Conservation (phyloP, 2,329 filamentous ascomycete genomes). For the Byssochlamys sp. region DNA sequence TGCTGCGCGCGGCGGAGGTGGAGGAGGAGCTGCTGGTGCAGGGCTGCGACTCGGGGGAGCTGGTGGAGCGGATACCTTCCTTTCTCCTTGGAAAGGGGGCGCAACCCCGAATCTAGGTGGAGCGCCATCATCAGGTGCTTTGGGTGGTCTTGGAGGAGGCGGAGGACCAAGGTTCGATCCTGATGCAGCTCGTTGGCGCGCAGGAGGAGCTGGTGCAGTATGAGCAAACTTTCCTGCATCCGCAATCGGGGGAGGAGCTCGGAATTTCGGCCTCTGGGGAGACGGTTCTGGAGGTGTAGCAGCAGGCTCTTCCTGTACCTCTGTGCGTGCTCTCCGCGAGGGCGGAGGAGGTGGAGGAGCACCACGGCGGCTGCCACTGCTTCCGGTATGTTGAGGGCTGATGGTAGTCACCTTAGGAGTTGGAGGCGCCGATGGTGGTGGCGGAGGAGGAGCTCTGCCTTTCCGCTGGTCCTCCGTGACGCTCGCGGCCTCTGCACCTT, state of each 20-base stretch:
- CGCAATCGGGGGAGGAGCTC: constrained; percentile 75
- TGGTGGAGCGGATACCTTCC: constrained; percentile 55
- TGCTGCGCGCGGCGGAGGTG: constrained; percentile 47
- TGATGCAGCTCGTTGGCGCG: constrained; percentile 42
- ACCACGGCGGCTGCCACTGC: constrained; percentile 43
- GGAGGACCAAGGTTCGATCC: constrained; percentile 50
- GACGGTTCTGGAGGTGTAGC: constrained; percentile 60
- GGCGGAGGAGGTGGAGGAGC: constrained; percentile 53
- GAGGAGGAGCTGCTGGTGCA: constrained; percentile 52
- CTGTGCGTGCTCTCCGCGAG: constrained; percentile 36
- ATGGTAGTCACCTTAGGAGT: constrained; percentile 36
- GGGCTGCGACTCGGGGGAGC: constrained; percentile 62
- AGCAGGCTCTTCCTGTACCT: constrained; percentile 36
- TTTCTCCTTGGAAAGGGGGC: constrained; percentile 63
- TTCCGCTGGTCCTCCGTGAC: constrained; percentile 40
- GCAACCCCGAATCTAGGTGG: constrained; percentile 63
- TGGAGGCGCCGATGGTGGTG: constrained; percentile 45
- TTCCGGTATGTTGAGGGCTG: constrained; percentile 55
- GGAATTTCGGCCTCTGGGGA: constrained; percentile 63
- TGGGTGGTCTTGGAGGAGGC: constrained; percentile 59
- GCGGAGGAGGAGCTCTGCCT: constrained; percentile 51
- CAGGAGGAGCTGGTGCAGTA: constrained; percentile 37
- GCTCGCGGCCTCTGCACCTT: constrained; percentile 36
- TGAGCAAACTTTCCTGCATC: constrained; percentile 82
- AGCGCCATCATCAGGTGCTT: constrained; percentile 60